phyloP scores from a whole-genome alignment of 179 eudicot genomes.

The Vitellaria paradoxa region DNA sequence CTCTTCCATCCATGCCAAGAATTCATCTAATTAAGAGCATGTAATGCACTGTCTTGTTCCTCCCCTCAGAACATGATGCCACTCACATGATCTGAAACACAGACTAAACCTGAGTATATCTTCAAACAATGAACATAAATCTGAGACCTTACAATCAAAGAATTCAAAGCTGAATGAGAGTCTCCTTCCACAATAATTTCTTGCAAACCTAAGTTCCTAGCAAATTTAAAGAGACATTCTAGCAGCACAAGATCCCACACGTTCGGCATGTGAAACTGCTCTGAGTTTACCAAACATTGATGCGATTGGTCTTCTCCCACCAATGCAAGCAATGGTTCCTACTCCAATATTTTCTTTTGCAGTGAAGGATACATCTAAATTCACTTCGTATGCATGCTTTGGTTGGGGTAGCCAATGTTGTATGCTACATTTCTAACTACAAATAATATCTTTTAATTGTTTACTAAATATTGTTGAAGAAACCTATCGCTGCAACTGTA shows the following conservation, averaged over 20 bases:
- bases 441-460: too few species aligned
- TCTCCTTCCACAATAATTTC: background rate
- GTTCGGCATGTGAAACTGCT: background rate
- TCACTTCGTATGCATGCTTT: too few species aligned
- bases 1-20: background rate
- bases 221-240: background rate
- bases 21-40: background rate
- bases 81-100: conserved; percentile 5
- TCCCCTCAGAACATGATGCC: background rate
- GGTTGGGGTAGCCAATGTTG: too few species aligned
- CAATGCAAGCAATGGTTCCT: background rate
- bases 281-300: background rate
- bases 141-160: background rate
- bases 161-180: background rate
- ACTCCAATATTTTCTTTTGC: background rate
- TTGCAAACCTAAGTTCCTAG: background rate
- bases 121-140: background rate
- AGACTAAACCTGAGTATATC: background rate
- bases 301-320: background rate
- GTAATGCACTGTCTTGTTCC: background rate
- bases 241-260: background rate
- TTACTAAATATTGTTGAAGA: too few species aligned
- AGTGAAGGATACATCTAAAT: too few species aligned
- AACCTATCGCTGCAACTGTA: too few species aligned
- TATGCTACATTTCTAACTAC: too few species aligned